Conservation (phyloP, 1,284 basidiomycete species). For the Ustilago loliicola region DNA sequence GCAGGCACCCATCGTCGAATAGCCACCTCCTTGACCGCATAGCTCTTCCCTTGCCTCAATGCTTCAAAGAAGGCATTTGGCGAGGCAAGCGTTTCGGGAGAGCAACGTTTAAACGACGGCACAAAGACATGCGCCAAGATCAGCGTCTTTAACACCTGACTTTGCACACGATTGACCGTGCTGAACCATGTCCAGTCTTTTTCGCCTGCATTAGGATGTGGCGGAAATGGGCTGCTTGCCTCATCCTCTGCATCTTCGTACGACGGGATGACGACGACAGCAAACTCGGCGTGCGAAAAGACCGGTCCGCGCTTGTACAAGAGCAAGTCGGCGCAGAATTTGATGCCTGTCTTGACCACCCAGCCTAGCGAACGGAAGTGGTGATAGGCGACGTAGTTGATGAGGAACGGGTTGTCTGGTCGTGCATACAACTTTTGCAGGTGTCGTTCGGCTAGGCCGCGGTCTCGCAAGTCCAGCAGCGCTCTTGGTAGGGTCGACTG, state of each 20-base stretch:
- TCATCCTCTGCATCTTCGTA: slow-evolving; percentile 86
- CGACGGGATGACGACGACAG: slow-evolving; percentile 86
- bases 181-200: slow-evolving; percentile 93
- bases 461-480: slow-evolving; percentile 30
- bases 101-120: slow-evolving; percentile 48
- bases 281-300: slow-evolving; percentile 97
- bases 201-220: slow-evolving; percentile 71
- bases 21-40: slow-evolving; percentile 83
- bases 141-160: slow-evolving; percentile 87
- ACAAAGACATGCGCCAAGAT: slow-evolving; percentile 65
- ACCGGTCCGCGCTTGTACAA: slow-evolving; percentile 95
- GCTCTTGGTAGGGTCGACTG: slow-evolving; percentile 33
- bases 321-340: slow-evolving; percentile 96
- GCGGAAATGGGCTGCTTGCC: slow-evolving; percentile 64
- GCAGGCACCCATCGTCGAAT: slow-evolving; percentile 89
- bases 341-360: slow-evolving; percentile 95
- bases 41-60: slow-evolving; percentile 75
- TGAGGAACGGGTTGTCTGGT: slow-evolving; percentile 89
- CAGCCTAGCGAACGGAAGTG: slow-evolving; percentile 98
- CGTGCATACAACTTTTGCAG: slow-evolving; percentile 48
- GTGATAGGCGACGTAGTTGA: slow-evolving; percentile 92
- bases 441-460: slow-evolving; percentile 34
- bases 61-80: slow-evolving; percentile 75
- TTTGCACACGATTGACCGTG: slow-evolving; percentile 95
- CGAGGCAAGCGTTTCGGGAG: slow-evolving; percentile 37